These are phyloP conservation scores for Euphrasia confusa DNA, from an alignment of 257 asterid genomes.

Conservation along the genomic window DNA sequence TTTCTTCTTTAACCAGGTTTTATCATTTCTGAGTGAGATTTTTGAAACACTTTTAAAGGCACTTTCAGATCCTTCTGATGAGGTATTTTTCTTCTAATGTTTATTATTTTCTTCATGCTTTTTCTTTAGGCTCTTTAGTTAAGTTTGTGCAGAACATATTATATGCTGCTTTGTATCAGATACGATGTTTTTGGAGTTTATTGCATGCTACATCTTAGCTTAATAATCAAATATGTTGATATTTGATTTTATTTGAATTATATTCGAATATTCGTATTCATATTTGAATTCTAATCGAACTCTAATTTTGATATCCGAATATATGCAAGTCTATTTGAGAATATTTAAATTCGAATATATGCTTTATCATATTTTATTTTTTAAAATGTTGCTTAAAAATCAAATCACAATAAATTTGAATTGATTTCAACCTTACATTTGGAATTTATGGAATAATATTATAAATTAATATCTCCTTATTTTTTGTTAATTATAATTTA, in stretches of 20 bases:
- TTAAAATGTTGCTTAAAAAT: too few species aligned
- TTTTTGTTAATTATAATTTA: neutral
- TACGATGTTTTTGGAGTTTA: slow-evolving; percentile 2
- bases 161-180: neutral
- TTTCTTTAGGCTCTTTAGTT: slow-evolving; percentile 6
- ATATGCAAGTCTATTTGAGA: too few species aligned
- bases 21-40: slow-evolving; percentile 66
- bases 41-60: slow-evolving; percentile 84
- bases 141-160: slow-evolving; percentile 1
- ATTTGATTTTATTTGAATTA: too few species aligned
- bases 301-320: too few species aligned
- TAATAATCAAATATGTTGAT: too few species aligned
- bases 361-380: too few species aligned
- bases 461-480: neutral
- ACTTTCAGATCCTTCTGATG: slow-evolving; percentile 92
- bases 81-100: slow-evolving; percentile 55
- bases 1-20: slow-evolving; percentile 55
- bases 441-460: too few species aligned
- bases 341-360: too few species aligned
- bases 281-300: too few species aligned
- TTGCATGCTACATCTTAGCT: neutral
- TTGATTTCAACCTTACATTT: too few species aligned
- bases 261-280: too few species aligned
- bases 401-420: too few species aligned
- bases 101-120: slow-evolving; percentile 15